These are phyloP conservation scores for Magnusiomyces suaveolens DNA, from an alignment of 1,139 yeast species.

Conservation along the genomic window DNA sequence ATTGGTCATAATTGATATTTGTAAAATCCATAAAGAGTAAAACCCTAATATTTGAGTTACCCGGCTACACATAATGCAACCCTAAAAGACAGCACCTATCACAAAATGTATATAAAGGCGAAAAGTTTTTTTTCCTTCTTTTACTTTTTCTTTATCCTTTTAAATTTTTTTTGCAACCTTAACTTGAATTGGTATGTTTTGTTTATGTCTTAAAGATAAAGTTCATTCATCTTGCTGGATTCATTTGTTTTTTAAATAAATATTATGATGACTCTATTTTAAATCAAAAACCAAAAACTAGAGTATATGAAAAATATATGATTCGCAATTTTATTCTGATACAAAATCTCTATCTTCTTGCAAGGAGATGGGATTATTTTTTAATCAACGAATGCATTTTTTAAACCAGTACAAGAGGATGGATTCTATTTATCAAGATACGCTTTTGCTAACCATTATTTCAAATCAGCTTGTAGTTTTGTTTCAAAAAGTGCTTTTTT, in stretches of 20 bases:
- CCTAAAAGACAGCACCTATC: neutral
- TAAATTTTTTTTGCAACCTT: neutral
- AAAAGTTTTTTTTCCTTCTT: neutral
- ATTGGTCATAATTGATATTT: neutral
- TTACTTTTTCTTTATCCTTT: neutral
- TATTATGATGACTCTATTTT: constrained; percentile 4
- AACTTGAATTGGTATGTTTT: neutral
- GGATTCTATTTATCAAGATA: no score
- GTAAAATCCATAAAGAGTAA: no score
- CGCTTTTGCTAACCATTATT: no score
- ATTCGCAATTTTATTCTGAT: constrained; percentile 4
- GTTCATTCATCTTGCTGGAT: neutral
- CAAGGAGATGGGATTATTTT: no score
- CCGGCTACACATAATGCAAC: neutral
- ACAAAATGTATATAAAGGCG: neutral
- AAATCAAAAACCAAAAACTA: constrained; percentile 9
- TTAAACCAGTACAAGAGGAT: no score
- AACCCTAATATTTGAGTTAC: neutral
- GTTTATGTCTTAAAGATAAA: no score
- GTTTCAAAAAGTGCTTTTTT: no score
- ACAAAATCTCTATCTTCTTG: neutral
- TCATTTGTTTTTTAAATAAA: neutral
- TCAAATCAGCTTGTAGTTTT: no score
- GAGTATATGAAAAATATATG: constrained; percentile 11
- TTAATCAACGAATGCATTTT: no score